Evolutionary conservation across 2,329 filamentous ascomycete species (phyloP), one percentile per base, ranked within the genome.

Genomic region (Exophiala sp.): DNA sequence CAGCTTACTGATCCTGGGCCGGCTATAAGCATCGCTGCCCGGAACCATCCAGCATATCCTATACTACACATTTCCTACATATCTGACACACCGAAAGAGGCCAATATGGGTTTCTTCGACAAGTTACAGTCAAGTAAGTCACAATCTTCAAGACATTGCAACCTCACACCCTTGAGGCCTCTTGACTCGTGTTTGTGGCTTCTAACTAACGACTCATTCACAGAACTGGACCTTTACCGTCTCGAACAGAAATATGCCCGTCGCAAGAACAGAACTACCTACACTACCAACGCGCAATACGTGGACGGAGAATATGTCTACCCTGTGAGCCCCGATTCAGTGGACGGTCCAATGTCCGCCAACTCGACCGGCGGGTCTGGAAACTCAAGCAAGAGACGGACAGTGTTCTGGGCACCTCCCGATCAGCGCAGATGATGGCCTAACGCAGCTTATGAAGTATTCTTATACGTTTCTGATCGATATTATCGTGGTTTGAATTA

Each of bases 231-330:
- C 78, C 84, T 97, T 67, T 94, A 95, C 79, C 89, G 91, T 46
- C 86, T 97, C 63, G 92, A 97, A 77, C 87, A 96, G 76, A 87
- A 90, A 65, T 97, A 97, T 78, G 95, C 91, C 47, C 88, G 88
- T 66, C 87, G 90, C 69, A 90, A 92, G 66, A 89, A 92, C 65
- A 89, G 92, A 70, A 91, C 86, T 50, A 94, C 89, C 57, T 96
- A 95, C 71, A 85, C 88, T 68, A 91, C 88, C 68, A 91, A 89
- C 66, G 92, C 91, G 29, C 82, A 89, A 70, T 97, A 97, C 72
- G 88, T 96, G 61, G 89, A 97, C 69, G 94, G 91, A 73, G 92
- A 96, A 77, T 96, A 96, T 76, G 79, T 96, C 71, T 95, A 91
- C 79, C 79, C 65, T 47, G 70, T 70, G 47, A 40, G 43, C 34